Base-by-base conservation (phyloP, 192 early-diverging fungal genomes). In the Linnemannia hyalina region DNA sequence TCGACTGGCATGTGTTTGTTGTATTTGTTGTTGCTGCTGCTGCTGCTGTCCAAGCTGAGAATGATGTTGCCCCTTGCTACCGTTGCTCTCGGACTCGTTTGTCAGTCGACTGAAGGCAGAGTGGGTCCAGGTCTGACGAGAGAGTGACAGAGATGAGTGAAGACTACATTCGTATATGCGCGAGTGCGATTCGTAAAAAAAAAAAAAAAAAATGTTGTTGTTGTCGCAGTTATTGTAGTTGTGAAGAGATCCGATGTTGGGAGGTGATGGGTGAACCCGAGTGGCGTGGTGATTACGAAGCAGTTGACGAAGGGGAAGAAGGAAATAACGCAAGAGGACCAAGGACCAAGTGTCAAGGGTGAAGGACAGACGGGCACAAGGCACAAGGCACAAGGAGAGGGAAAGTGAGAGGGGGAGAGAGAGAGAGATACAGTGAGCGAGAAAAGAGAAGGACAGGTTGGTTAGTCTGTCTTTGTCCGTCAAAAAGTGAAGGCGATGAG, bases 51-150 rank as follows among this genome's bases (percentile, higher is more conserved):
- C 55, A 55, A 44, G 47, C 36, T 38, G 70, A 38, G 55, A 23
- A 46, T 23, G 75, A 15, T 54, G 73, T 11, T 29, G 40, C 47
- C 52, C n/a, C 32, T 77, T 49, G 73, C 32, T 36, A 32, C 52
- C 42, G 75, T 74, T 77, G 29, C 35, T 65, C 40, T 73, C 78
- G 1, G 74, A 29, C 38, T 36, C 42, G 26, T 60, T 46, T 11
- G 18, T 73, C 44, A 76, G 68, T 49, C 41, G 69, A 23, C 41
- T 80, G 60, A 85, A 85, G 40, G 83, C 75, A 4, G 70, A 40
- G 22, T 85, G 83, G 42, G 78, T 85, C 83, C 83, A 85, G 18
- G 83, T 76, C 73, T 82, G 81, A 41, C 81, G 81, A 57, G 81
- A 82, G 22, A 52, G 76, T 11, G 44, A 73, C 68, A 77, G 60